Conservation (phyloP, 2,329 filamentous ascomycete species). For the Sporothrix luriei region DNA sequence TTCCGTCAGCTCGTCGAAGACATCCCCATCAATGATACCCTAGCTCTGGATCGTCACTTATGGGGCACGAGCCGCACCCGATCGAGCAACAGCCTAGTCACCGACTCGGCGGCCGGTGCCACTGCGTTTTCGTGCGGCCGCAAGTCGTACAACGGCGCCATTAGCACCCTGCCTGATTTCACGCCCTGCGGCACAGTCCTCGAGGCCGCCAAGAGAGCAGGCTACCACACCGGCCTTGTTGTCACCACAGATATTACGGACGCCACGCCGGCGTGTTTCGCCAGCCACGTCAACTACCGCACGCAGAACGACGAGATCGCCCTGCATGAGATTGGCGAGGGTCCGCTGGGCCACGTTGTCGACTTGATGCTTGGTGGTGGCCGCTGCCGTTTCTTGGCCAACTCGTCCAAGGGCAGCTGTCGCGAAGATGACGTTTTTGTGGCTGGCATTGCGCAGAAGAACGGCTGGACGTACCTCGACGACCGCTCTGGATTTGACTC, state of each 20-base stretch:
- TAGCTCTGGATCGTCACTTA: constrained; percentile 83
- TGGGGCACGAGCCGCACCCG: constrained; percentile 88
- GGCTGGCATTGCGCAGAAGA: constrained; percentile 69
- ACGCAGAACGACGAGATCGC: constrained; percentile 88
- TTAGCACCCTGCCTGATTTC: constrained; percentile 82
- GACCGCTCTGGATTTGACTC: constrained; percentile 74
- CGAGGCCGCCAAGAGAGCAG: constrained; percentile 88
- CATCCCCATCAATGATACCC: constrained; percentile 72
- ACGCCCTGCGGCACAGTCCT: constrained; percentile 88
- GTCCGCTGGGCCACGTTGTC: constrained; percentile 81
- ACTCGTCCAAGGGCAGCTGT: constrained; percentile 78
- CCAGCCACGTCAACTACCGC: constrained; percentile 78
- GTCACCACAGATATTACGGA: constrained; percentile 95
- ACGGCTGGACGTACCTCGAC: constrained; percentile 77
- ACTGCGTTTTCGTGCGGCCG: constrained; percentile 90
- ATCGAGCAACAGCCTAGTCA: constrained; percentile 81
- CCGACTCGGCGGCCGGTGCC: constrained; percentile 94
- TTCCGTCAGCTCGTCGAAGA: constrained; percentile 78
- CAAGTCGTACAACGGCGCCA: constrained; percentile 97
- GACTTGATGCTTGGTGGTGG: constrained; percentile 94
- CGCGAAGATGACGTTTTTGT: constrained; percentile 77
- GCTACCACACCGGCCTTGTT: constrained; percentile 89
- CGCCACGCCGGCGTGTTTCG: constrained; percentile 94
- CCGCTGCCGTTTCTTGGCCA: constrained; percentile 88
- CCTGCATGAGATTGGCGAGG: constrained; percentile 85